Evolutionary conservation across 2,329 filamentous ascomycete species (phyloP).

Genomic region (Fusarium globosum): DNA sequence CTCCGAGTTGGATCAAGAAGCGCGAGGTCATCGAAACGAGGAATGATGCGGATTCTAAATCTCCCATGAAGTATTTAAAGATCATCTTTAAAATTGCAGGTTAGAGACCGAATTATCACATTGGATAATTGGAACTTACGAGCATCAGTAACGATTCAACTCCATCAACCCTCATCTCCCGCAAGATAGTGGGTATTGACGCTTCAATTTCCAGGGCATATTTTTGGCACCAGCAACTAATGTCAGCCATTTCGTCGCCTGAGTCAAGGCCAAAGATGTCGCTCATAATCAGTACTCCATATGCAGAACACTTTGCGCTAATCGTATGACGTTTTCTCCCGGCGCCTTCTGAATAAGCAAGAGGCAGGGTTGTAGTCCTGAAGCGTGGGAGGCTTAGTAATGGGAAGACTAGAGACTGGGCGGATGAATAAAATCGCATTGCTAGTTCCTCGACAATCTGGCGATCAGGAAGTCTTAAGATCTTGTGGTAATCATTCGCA

Average conservation of each 20-base stretch:
- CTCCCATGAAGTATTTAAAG: conserved; percentile 3
- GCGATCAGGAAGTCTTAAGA: not conserved
- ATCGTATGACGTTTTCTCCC: fast-evolving
- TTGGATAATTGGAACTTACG: not conserved
- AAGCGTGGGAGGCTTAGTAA: not conserved
- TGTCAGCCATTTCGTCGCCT: not conserved
- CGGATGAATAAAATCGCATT: not conserved
- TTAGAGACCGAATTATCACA: fast-evolving
- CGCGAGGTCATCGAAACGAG: not conserved
- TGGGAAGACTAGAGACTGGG: not conserved
- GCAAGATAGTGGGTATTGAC: fast-evolving
- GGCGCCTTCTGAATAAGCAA: not conserved
- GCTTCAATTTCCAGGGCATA: not conserved
- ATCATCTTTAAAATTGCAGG: fast-evolving
- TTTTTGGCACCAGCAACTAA: not conserved
- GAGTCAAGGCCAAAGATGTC: not conserved
- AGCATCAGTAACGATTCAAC: not conserved
- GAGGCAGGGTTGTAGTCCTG: not conserved
- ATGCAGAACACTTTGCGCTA: not conserved
- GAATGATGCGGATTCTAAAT: not conserved
- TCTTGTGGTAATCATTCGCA: not conserved
- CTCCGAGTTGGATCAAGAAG: not conserved
- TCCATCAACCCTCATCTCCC: not conserved
- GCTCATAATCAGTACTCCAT: not conserved
- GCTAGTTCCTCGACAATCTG: not conserved